phyloP scores from a whole-genome alignment of 2,329 filamentous ascomycete genomes.

The Akanthomyces uredinophilus region DNA sequence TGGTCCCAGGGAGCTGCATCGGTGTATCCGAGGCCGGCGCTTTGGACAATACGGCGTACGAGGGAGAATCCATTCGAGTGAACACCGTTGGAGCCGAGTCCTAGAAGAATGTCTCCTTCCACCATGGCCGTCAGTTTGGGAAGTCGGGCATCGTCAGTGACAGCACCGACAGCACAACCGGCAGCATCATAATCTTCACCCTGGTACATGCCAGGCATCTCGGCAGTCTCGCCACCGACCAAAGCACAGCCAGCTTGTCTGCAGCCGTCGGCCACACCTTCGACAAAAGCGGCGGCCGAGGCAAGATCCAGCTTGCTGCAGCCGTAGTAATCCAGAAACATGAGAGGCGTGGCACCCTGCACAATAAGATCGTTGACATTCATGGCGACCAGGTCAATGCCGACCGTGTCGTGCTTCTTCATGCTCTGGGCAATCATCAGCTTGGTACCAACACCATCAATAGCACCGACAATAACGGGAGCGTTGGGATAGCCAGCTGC shows the following conservation, averaged over 20 bases:
- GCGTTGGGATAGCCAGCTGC: constrained; percentile 67
- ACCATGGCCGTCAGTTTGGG: constrained; percentile 73
- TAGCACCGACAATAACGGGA: constrained; percentile 85
- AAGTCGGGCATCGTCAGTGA: constrained; percentile 63
- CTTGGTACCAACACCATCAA: constrained; percentile 95
- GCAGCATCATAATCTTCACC: constrained; percentile 89
- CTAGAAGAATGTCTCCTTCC: constrained; percentile 78
- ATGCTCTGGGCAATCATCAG: constrained; percentile 91
- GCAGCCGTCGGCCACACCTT: constrained; percentile 85
- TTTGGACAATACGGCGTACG: constrained; percentile 81
- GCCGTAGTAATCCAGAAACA: constrained; percentile 97
- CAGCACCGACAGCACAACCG: constrained; percentile 82
- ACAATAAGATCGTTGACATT: constrained; percentile 98
- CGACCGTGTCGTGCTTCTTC: constrained; percentile 87
- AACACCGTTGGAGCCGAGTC: constrained; percentile 76
- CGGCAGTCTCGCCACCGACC: constrained; percentile 94
- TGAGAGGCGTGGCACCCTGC: constrained; percentile 88
- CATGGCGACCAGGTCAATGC: constrained; percentile 96
- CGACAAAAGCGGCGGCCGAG: constrained; percentile 77
- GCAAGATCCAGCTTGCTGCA: constrained; percentile 80
- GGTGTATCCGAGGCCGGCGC: constrained; percentile 64
- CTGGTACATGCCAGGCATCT: constrained; percentile 95
- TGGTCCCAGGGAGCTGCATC: constrained; percentile 72
- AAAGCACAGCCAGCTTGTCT: constrained; percentile 79
- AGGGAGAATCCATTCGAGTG: constrained; percentile 98